A percentile compares a stretch with the other conserved stretches of the same genome.
These are phyloP conservation scores for Clausena lansium DNA, from an alignment of 345 rosid genomes.

Conservation along the genomic window DNA sequence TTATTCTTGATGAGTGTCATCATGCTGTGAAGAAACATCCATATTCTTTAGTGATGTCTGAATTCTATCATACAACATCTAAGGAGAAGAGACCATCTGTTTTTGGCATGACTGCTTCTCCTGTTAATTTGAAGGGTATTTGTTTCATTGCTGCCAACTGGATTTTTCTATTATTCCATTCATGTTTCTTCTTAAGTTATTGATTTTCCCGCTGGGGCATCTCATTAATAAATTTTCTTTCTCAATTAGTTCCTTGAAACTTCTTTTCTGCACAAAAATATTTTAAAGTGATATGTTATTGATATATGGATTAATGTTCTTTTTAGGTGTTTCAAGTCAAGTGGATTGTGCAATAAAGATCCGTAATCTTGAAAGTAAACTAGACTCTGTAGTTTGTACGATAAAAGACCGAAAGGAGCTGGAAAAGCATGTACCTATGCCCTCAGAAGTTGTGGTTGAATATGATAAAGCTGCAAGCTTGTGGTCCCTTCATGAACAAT, in stretches of 20 bases:
- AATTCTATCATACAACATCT: slow-evolving; percentile 85
- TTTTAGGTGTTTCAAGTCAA: slow-evolving; percentile 92
- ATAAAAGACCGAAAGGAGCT: slow-evolving; percentile 93
- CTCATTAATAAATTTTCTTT: background rate
- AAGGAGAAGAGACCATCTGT: slow-evolving; percentile 92
- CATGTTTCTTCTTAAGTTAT: slow-evolving; percentile 1
- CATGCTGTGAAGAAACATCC: slow-evolving; percentile 99
- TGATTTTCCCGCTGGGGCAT: background rate
- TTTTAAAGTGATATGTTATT: background rate
- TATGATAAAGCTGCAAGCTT: slow-evolving; percentile 93
- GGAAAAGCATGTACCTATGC: slow-evolving; percentile 98
- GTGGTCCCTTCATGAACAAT: slow-evolving; percentile 94
- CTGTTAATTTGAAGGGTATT: slow-evolving; percentile 93
- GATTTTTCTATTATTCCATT: slow-evolving; percentile 7
- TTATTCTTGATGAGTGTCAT: slow-evolving; percentile 94
- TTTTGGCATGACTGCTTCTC: slow-evolving; percentile 99
- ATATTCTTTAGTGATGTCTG: slow-evolving; percentile 97
- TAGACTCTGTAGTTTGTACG: slow-evolving; percentile 88
- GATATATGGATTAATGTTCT: background rate
- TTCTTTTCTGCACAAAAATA: background rate
- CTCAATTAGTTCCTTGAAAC: background rate
- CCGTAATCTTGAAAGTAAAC: slow-evolving; percentile 94
- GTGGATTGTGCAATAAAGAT: slow-evolving; percentile 96
- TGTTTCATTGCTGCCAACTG: slow-evolving; percentile 1
- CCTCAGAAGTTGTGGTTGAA: slow-evolving; percentile 84